Evolutionary conservation across 768 basidiomycete species (phyloP), one percentile per base, ranked within the genome.

Genomic region (Termitomyces eurrhizus): DNA sequence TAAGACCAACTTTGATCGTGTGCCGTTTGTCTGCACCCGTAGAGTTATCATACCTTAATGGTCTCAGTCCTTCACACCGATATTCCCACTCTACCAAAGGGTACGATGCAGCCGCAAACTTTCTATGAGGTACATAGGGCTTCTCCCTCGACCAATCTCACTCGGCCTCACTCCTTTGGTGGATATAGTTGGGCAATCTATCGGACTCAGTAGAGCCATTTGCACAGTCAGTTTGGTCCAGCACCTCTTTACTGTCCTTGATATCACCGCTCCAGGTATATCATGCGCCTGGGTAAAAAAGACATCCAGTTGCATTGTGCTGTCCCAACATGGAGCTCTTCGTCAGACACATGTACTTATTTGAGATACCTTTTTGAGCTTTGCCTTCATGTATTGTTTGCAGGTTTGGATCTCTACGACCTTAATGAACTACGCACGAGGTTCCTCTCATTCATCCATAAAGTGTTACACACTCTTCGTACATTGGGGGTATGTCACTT

Each of bases 401-500:
- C 50, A 89, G 88, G 79, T 67, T 70, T 82, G 62, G 87, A 89
- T 70, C 77, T 90, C 36, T 82, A 89, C 67, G 89, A 90, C 72
- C 77, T 90, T 60, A 77, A 89, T 57, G 83, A 87, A 65, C 70
- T 89, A 44, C 83, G 84, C 50, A 80, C 86, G 51, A 81, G 84
- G 49, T 82, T 83, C 45, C 75, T 90, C 14, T 64, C 81, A 32
- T 86, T 88, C 70, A 78, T 90, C 45, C 89, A 90, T 67, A 79
- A 84, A 63, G 75, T 89, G 35, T 67, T 88, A 46, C 80, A 83
- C 64, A 79, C 81, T 4, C 78, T 90, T 46, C 81, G 83, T 44
- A 78, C 82, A 2, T 78, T 80, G 58, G 88, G 87, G 66, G 88
- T 90, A 66, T 67, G 82, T 72, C 58, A 41, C 51, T 62, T 37